phyloP scores from a whole-genome alignment of 805 yeast species.

The Hanseniaspora lachancei region DNA sequence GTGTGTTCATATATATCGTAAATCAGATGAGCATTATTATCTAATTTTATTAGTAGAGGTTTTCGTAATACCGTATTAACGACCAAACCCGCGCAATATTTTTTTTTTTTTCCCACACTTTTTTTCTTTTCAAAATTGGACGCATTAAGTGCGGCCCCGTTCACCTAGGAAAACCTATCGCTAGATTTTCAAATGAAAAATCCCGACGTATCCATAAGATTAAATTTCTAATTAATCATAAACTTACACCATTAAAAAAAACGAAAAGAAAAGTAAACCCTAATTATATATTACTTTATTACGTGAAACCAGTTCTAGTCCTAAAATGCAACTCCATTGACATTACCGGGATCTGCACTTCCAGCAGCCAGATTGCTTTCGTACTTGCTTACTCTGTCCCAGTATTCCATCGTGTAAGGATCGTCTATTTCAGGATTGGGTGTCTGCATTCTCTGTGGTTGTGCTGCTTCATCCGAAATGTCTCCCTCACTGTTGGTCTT shows the following conservation, averaged over 20 bases:
- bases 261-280: background rate
- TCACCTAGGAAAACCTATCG: no score
- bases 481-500: background rate
- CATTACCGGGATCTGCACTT: background rate
- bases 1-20: no score
- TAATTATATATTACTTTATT: background rate
- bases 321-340: background rate
- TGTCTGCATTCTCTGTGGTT: background rate
- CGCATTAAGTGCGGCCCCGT: background rate
- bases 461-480: background rate
- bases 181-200: background rate
- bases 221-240: no score
- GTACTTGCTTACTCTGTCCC: conserved; percentile 6
- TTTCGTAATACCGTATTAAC: no score
- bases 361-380: background rate
- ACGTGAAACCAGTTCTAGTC: background rate
- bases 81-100: no score
- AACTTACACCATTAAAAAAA: background rate
- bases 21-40: no score
- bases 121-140: no score
- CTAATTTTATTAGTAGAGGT: no score
- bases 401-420: conserved; percentile 2
- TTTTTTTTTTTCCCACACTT: no score
- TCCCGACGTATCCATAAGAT: background rate
- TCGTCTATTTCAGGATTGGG: conserved; percentile 7